These are phyloP conservation scores for Xylaria sp. DNA, from an alignment of 2,329 filamentous ascomycete species.

Conservation along the genomic window DNA sequence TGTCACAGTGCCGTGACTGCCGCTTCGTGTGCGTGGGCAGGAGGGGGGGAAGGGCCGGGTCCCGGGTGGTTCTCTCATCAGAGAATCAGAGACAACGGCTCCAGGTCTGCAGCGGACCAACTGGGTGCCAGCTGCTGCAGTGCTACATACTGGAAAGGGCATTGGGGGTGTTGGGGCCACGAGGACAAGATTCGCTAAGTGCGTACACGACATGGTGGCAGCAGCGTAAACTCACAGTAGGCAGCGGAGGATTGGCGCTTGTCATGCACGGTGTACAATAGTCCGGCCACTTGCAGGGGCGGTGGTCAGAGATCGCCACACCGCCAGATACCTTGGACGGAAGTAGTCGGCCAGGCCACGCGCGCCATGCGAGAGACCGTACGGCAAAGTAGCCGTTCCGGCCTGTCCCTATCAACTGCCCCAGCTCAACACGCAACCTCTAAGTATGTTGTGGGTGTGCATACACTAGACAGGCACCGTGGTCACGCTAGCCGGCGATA, in stretches of 20 bases:
- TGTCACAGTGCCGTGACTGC: slow-evolving; percentile 24
- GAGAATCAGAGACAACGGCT: slow-evolving; percentile 24
- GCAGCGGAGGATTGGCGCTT: slow-evolving; percentile 6
- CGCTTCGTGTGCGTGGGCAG: no score
- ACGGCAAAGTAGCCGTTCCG: slow-evolving; percentile 29
- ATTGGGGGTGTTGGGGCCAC: slow-evolving; percentile 22
- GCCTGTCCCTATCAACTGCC: slow-evolving; percentile 3
- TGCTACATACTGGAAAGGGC: neutral
- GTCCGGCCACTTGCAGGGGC: slow-evolving; percentile 30
- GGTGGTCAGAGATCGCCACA: slow-evolving; percentile 34
- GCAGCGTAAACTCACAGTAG: no score
- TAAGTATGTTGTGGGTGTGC: no score
- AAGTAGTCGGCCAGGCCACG: slow-evolving; percentile 31
- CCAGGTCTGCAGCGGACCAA: slow-evolving; percentile 19
- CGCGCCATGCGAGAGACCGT: slow-evolving; percentile 25
- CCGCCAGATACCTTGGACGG: slow-evolving; percentile 36
- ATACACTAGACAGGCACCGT: slow-evolving; percentile 15
- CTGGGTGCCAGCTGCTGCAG: slow-evolving; percentile 24
- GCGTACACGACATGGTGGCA: no score
- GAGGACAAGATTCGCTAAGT: slow-evolving; percentile 29
- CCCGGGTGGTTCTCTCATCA: no score
- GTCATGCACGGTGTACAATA: slow-evolving; percentile 39
- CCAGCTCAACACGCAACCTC: no score
- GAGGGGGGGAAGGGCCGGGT: neutral
- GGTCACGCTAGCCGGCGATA: slow-evolving; percentile 15